Percentiles rank a stretch among this genome's conserved stretches.
These are phyloP conservation scores for Pyrenophora teres DNA, from an alignment of 2,329 filamentous ascomycete species.

Conservation along the genomic window DNA sequence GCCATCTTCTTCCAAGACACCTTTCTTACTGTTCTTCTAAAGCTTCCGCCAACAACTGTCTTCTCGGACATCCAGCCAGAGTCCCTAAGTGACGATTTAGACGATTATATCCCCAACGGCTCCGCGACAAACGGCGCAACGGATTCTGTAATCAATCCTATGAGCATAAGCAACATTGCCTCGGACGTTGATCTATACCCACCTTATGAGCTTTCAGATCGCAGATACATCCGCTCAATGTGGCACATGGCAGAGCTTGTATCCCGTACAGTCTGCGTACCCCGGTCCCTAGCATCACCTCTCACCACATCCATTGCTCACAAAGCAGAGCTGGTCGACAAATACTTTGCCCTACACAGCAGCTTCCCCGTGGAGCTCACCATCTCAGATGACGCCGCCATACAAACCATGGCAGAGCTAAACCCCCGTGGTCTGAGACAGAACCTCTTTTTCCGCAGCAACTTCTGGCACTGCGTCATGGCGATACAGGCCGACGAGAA, in stretches of 20 bases:
- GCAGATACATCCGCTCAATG: slow-evolving; percentile 70
- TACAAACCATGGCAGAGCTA: slow-evolving; percentile 61
- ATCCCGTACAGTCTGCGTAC: slow-evolving; percentile 75
- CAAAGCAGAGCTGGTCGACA: slow-evolving; percentile 70
- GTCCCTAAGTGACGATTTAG: slow-evolving; percentile 69
- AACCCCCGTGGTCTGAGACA: slow-evolving; percentile 73
- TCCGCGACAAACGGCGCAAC: slow-evolving; percentile 48
- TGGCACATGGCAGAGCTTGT: slow-evolving; percentile 81
- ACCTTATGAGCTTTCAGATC: slow-evolving; percentile 46
- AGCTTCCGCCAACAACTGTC: slow-evolving; percentile 75
- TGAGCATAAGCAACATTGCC: slow-evolving; percentile 58
- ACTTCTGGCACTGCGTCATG: slow-evolving; percentile 84
- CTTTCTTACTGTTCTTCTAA: slow-evolving; percentile 76
- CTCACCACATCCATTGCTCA: slow-evolving; percentile 71
- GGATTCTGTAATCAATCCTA: slow-evolving; percentile 54
- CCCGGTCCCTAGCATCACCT: slow-evolving; percentile 73
- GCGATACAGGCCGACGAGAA: slow-evolving; percentile 74
- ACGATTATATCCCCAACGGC: slow-evolving; percentile 68
- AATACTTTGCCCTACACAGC: slow-evolving; percentile 73
- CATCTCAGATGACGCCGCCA: slow-evolving; percentile 65
- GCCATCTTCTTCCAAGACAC: slow-evolving; percentile 81
- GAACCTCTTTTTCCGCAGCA: slow-evolving; percentile 78
- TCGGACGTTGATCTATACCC: slow-evolving; percentile 47
- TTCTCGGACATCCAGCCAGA: slow-evolving; percentile 80
- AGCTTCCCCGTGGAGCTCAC: slow-evolving; percentile 74